phyloP scores from a whole-genome alignment of 139 green algal genomes.

The Penium margaritaceum region DNA sequence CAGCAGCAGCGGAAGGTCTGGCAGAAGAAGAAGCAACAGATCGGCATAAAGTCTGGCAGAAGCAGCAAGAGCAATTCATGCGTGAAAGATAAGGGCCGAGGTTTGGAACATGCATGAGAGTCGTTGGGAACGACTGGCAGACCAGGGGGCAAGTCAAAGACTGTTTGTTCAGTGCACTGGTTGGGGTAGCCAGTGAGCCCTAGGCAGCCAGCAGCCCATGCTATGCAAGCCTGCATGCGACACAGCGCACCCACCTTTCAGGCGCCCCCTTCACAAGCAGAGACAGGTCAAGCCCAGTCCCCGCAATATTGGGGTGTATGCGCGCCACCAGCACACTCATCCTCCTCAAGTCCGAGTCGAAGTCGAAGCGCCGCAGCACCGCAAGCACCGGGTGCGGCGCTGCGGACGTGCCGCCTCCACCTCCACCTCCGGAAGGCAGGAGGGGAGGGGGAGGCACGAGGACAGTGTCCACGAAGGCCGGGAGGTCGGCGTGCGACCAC shows the following conservation, averaged over 20 bases:
- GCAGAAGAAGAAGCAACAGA: too few relatives aligned
- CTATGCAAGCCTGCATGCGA: too few relatives aligned
- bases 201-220: too few relatives aligned
- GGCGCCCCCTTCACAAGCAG: slow-evolving; percentile 25
- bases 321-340: slow-evolving; percentile 21
- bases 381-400: slow-evolving; percentile 6
- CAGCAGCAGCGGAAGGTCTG: too few relatives aligned
- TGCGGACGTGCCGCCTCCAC: not conserved
- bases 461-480: not conserved
- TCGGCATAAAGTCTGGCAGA: too few relatives aligned
- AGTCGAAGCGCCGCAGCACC: slow-evolving; percentile 32
- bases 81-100: too few relatives aligned
- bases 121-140: too few relatives aligned
- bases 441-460: slow-evolving; percentile 2
- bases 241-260: slow-evolving; percentile 30
- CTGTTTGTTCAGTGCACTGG: too few relatives aligned
- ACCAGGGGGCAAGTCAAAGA: too few relatives aligned
- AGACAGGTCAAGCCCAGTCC: not conserved
- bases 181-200: too few relatives aligned
- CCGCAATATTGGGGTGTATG: not conserved
- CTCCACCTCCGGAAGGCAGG: not conserved
- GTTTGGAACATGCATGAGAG: too few relatives aligned
- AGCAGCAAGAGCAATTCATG: too few relatives aligned
- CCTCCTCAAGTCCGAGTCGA: slow-evolving; percentile 19
- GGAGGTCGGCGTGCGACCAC: slow-evolving; percentile 3